Percentiles rank a stretch among this genome's conserved stretches.
Conservation (phyloP, 495 filamentous ascomycete species). For the Xylaria curta region DNA sequence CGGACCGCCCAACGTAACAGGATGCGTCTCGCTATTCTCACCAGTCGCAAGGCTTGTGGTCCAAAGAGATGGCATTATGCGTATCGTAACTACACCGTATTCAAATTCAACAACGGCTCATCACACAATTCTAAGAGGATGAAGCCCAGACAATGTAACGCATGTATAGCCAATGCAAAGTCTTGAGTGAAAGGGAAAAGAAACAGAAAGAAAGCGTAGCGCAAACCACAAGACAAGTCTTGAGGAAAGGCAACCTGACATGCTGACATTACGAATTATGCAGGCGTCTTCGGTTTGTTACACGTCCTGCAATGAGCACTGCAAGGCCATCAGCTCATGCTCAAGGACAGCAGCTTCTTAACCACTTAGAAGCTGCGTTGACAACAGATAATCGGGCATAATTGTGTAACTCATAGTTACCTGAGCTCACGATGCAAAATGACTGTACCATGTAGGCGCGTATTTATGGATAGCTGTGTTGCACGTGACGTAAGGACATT, state of each 20-base stretch:
- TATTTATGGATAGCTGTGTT: neutral
- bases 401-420: neutral
- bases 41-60: neutral
- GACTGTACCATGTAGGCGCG: neutral
- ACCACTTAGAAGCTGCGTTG: neutral
- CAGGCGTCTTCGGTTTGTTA: neutral
- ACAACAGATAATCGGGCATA: neutral
- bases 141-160: neutral
- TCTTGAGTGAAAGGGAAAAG: neutral
- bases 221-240: neutral
- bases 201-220: neutral
- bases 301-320: neutral
- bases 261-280: neutral
- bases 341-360: neutral
- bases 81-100: neutral
- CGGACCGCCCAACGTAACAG: neutral
- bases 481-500: conserved; percentile 2
- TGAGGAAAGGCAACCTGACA: neutral
- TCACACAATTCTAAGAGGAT: neutral
- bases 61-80: neutral
- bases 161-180: neutral
- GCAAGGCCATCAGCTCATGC: neutral
- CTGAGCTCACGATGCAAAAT: neutral
- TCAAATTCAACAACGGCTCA: neutral
- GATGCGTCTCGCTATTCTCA: neutral